Base-by-base conservation (phyloP, 2,329 filamentous ascomycete genomes). In the Sarocladiaceae sp. region DNA sequence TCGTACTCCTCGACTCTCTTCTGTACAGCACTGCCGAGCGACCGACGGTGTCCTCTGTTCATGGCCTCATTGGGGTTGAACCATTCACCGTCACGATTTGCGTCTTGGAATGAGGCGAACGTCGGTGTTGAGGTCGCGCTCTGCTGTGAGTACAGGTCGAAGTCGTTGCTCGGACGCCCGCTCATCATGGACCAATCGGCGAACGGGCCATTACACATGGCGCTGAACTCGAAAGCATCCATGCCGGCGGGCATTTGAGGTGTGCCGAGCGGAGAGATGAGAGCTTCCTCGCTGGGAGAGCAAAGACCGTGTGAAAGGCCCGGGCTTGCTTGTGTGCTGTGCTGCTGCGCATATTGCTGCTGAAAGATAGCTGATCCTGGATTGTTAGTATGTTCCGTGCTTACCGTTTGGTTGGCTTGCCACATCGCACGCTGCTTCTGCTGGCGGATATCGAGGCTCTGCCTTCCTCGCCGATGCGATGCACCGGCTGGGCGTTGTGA, bases 271-370 rank as follows among this genome's bases (percentile, higher is more conserved):
- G 80, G 78, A 49, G 81, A 81, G 59, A 80, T 69, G 36, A 82
- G 68, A 61, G 80, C 84, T 69, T 72, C 76, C 65, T 81, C 81
- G 70, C 71, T 73, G 55, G 62, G 58, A 57, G 60, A 50, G 47
- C 33, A 64, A 53, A 65, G 63, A 59, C 65, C 55, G 25, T 65
- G 62, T 3, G 60, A 59, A 54, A 67, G 78, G 80, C 87, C 86
- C 83, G 87, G 87, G 83, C 88, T 84, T 82, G 82, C 82, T 80
- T 71, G 69, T 57, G 84, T 80, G 81, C 83, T 83, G 78, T 91
- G 88, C 85, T 89, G 84, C 83, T 93, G 90, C 84, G 87, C 81
- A 88, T 89, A 88, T 86, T 90, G 87, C 82, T 92, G 88, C 80
- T 76, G 74, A 62, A 56, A 60, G 55, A 58, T 73, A 74, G 79